Conservation (phyloP, 305 asterid species). For the Salvia sclarea region DNA sequence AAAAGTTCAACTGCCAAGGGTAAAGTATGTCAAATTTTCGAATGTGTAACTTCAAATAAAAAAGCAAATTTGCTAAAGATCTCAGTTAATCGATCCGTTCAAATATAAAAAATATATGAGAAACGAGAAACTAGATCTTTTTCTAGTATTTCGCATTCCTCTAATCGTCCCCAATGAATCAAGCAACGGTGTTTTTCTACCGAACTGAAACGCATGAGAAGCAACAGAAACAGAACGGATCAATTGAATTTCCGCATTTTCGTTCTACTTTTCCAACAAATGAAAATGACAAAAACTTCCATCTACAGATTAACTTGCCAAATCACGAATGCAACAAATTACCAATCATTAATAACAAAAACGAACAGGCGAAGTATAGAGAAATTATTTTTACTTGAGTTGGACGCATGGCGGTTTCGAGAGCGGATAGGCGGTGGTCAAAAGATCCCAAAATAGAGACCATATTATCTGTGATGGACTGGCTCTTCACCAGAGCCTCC, state of each 20-base stretch:
- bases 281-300: conserved; percentile 14
- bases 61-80: conserved; percentile 19
- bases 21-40: conserved; percentile 4
- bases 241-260: not conserved
- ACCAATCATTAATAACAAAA: conserved; percentile 16
- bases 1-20: not conserved
- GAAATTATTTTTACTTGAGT: conserved; percentile 61
- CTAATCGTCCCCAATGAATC: conserved; percentile 10
- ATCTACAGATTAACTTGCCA: conserved; percentile 12
- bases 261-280: conserved; percentile 10
- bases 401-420: conserved; percentile 98
- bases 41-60: not conserved
- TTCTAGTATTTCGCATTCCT: not conserved
- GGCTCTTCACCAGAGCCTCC: conserved; percentile 79
- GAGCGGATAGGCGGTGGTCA: conserved; percentile 92
- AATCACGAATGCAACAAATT: conserved; percentile 26
- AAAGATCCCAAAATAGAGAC: conserved; percentile 90
- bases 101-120: conserved; percentile 1
- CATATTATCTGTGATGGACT: conserved; percentile 85
- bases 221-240: conserved; percentile 25
- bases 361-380: not conserved
- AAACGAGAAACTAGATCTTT: conserved; percentile 23
- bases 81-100: conserved; percentile 27
- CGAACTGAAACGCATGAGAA: not conserved
- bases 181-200: not conserved